Evolutionary conservation across 495 filamentous ascomycete genomes (phyloP), one percentile per base, ranked within the genome.

Genomic region (Penicillium crystallinum): DNA sequence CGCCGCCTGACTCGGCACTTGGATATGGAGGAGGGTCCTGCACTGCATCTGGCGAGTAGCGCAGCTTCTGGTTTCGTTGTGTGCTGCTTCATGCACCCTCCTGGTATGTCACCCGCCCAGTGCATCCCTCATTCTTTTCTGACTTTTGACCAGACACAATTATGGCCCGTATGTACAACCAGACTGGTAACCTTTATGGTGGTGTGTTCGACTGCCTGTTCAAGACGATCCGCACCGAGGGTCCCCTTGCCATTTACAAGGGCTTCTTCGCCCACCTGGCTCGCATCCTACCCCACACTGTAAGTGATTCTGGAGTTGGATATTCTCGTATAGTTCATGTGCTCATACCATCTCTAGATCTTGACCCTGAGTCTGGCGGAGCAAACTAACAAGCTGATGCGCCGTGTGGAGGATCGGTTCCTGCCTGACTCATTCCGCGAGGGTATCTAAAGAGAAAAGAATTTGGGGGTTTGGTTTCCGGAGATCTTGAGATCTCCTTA

Each of bases 81-180:
- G 1, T 97, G 95, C 72, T 89, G 88, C 59, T 83, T 96, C 52
- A 99, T 99, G 93, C 95, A 99, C 67, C 93, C 93, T 29, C 93
- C 93, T 59, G 89, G 89, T 92, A 77, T 49, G 59, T 58, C 34
- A 11, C 18, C 14, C 4, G n/a, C n/a, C n/a, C n/a, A n/a, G n/a
- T n/a, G n/a, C n/a, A n/a, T n/a, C n/a, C n/a, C n/a, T n/a, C n/a
- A n/a, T 15, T 9, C 36, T 9, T 40, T 12, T 29, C 61, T 70
- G 56, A 69, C 58, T 18, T 29, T 31, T 31, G 29, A n/a, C 6
- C 52, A 90, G 93, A 99, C 66, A 97, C 95, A 8, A 89, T 99
- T 71, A 99, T 99, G 93, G 91, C 87, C 44, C 86, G 93, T 30
- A 87, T 99, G 80, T 99, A 99, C 74, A 99, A 99, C 75, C 93